These are phyloP conservation scores for Annona squamosa DNA, from an alignment of 164 flowering plant genomes.

Conservation along the genomic window DNA sequence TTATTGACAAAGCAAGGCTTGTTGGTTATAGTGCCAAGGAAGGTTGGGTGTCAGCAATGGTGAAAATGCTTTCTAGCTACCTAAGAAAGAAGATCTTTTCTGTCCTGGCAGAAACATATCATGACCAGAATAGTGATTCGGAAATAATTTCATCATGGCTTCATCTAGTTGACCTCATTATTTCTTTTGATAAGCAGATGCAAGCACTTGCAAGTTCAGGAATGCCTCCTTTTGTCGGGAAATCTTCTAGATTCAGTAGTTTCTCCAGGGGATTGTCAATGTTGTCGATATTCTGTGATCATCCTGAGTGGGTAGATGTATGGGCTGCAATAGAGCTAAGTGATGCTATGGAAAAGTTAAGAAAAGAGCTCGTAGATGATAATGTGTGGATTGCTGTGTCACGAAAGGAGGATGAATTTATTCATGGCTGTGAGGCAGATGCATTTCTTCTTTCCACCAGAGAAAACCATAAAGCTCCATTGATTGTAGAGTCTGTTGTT, in stretches of 20 bases:
- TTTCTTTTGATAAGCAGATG: constrained; percentile 50
- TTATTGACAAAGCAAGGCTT: constrained; percentile 55
- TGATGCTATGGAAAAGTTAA: constrained; percentile 47
- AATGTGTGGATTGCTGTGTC: constrained; percentile 34
- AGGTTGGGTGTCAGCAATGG: constrained; percentile 70
- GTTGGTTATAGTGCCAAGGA: constrained; percentile 50
- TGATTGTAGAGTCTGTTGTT: constrained; percentile 35
- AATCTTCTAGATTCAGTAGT: constrained; percentile 11
- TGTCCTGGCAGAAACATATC: constrained; percentile 35
- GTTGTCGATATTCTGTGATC: constrained; percentile 38
- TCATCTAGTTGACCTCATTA: constrained; percentile 47
- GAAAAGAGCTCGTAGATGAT: constrained; percentile 36
- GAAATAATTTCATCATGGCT: constrained; percentile 51
- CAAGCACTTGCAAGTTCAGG: constrained; percentile 42
- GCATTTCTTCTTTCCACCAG: constrained; percentile 27
- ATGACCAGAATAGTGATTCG: constrained; percentile 17
- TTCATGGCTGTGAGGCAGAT: constrained; percentile 13
- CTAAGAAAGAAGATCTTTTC: constrained; percentile 36
- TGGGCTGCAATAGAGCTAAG: constrained; percentile 67
- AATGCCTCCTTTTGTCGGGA: constrained; percentile 13
- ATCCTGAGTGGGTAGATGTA: constrained; percentile 48
- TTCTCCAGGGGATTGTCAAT: constrained; percentile 28
- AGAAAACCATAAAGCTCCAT: constrained; percentile 50
- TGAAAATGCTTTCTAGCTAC: constrained; percentile 38
- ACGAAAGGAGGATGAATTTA: constrained; percentile 7